A percentile compares a stretch with the other conserved stretches of the same genome.
phyloP scores from a whole-genome alignment of 225 moss, liverwort and hornwort genomes.

The Pleurozium schreberi region DNA sequence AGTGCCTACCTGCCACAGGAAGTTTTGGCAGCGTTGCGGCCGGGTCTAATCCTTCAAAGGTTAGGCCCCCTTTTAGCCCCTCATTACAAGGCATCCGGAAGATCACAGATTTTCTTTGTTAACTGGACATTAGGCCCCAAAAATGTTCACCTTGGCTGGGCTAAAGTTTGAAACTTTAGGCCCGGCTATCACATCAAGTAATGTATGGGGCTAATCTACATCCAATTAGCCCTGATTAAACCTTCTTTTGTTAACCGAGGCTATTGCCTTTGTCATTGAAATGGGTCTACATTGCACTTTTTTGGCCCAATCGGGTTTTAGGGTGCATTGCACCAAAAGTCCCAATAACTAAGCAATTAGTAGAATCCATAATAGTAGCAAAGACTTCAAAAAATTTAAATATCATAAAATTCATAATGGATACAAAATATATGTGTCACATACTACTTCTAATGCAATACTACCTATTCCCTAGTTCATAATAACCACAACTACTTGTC shows the following conservation, averaged over 20 bases:
- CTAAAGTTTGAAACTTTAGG: neutral
- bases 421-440: too few relatives aligned
- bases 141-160: too few relatives aligned
- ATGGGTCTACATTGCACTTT: accelerated
- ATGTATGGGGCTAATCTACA: accelerated
- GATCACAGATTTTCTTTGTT: too few relatives aligned
- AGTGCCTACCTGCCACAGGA: too few relatives aligned
- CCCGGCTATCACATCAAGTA: neutral
- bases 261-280: neutral
- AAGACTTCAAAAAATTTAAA: neutral
- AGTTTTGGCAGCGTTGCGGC: too few relatives aligned
- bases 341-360: neutral
- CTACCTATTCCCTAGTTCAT: too few relatives aligned
- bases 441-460: too few relatives aligned
- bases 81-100: too few relatives aligned
- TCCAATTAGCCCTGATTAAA: neutral
- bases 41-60: too few relatives aligned
- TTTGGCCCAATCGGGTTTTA: accelerated
- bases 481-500: too few relatives aligned
- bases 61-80: too few relatives aligned
- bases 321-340: neutral
- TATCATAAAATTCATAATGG: neutral
- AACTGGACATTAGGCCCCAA: too few relatives aligned
- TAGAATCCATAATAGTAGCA: neutral
- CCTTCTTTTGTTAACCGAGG: accelerated